phyloP scores from a whole-genome alignment of 2,329 filamentous ascomycete genomes.

The Chrysosphaeria jannelii region DNA sequence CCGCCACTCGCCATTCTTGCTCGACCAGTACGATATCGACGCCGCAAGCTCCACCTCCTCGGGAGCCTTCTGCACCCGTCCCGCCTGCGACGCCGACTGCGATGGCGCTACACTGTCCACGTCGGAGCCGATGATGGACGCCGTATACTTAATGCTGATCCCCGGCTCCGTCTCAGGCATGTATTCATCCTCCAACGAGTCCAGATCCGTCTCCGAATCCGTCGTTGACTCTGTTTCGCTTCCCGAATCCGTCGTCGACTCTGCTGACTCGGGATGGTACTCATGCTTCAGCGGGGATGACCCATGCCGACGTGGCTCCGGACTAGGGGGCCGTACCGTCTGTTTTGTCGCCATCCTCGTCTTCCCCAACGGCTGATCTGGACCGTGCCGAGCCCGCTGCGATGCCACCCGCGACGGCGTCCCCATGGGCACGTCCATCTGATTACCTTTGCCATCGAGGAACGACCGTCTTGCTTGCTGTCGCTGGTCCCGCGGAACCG shows the following conservation, averaged over 20 bases:
- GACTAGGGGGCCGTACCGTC: no score
- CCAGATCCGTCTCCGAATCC: conserved; percentile 15
- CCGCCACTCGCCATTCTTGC: conserved; percentile 27
- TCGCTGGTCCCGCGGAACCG: conserved; percentile 16
- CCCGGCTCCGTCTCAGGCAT: conserved; percentile 26
- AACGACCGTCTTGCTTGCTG: conserved; percentile 13
- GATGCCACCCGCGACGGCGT: no score
- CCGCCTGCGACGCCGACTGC: conserved; percentile 50
- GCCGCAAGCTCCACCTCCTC: conserved; percentile 19
- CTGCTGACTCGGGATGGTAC: no score
- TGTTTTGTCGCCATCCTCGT: no score
- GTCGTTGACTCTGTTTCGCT: conserved; percentile 23
- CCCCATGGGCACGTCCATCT: no score
- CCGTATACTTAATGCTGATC: conserved; percentile 20
- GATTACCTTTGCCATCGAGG: conserved; percentile 17
- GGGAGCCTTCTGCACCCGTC: conserved; percentile 13
- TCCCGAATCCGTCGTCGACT: no score
- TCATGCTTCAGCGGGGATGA: conserved; percentile 94
- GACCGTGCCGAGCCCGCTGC: no score
- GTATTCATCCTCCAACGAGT: conserved; percentile 28
- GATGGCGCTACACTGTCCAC: conserved; percentile 48
- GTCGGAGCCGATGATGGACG: conserved; percentile 14
- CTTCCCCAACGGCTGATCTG: no score
- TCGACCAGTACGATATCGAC: conserved; percentile 29
- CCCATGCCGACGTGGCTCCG: no score